Conservation (phyloP, 2,329 filamentous ascomycete species). For the Eutypa lata region DNA sequence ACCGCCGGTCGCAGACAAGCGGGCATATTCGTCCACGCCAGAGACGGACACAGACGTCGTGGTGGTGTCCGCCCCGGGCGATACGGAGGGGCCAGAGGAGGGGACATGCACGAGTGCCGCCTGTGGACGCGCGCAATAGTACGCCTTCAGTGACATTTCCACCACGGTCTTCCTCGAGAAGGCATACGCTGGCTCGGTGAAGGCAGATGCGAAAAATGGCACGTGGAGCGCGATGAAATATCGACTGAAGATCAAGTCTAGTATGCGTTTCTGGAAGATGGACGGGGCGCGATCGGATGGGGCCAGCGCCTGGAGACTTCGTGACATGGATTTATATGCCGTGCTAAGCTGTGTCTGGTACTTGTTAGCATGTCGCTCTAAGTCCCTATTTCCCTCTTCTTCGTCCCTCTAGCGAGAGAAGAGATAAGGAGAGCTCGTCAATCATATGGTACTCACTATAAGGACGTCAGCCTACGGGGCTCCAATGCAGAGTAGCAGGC, state of each 20-base stretch:
- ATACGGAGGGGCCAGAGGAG: no score
- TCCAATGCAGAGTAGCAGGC: not conserved
- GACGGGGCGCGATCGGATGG: constrained; percentile 15
- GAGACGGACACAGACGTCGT: no score
- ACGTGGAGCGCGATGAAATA: constrained; percentile 56
- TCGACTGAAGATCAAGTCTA: constrained; percentile 51
- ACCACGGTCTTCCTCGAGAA: constrained; percentile 48
- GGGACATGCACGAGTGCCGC: constrained; percentile 10
- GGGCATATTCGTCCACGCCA: constrained; percentile 31
- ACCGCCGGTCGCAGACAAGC: constrained; percentile 35
- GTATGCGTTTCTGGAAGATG: constrained; percentile 39
- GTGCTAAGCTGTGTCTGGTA: constrained; percentile 31
- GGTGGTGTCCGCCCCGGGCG: no score
- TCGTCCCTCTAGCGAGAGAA: not conserved
- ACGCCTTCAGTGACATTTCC: constrained; percentile 47
- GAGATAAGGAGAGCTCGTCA: not conserved
- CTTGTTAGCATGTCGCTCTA: not conserved
- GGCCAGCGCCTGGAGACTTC: constrained; percentile 26
- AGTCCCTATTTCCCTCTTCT: not conserved
- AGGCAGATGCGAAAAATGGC: constrained; percentile 42
- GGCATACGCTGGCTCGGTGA: constrained; percentile 42
- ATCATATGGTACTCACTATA: not conserved
- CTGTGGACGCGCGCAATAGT: constrained; percentile 34
- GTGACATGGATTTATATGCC: constrained; percentile 39
- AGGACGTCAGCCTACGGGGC: not conserved